Base-by-base conservation (phyloP, 352 stramenopile genomes). In the Aphanomyces astaci region DNA sequence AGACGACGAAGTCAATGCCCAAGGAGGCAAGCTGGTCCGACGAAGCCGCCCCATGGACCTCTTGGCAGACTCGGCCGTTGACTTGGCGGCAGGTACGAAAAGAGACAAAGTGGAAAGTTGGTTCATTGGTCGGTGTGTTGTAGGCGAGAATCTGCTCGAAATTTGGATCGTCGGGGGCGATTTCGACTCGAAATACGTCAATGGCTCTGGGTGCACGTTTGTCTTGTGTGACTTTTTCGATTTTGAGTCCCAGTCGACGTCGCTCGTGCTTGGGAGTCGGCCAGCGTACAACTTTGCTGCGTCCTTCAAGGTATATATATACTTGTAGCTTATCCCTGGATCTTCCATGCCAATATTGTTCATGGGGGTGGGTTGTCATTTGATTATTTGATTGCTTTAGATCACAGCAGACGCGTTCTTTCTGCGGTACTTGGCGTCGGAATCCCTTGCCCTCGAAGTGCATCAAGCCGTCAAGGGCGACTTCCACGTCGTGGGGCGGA, bases 221-320 rank as follows among this genome's bases (percentile, higher is more conserved):
- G 78, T 96, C 5, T 67, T 98, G 19, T 89, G 94, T 32, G 93
- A 98, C 64, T 98, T 98, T 65, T 98, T 95, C 70, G 89, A 97
- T 70, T 98, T 96, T 65, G 92, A 98, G 72, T 96, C 89, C 0
- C 90, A 98, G 74, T 86, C 90, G 48, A 97, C 92, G 39, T 78
- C 92, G 27, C 73, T 97, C 32, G 57, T 97, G 13, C 77, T 88
- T 11, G 92, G 93, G 27, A 81, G 65, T 39, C 76, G 77, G 19
- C 92, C 92, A 2, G 77, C 84, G 19, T 98, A 96, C 76, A 95
- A 97, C 71, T 94, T 97, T 62, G 90, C 90, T 7, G 82, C 87
- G 13, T 96, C 82, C 0, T 98, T 95, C 73, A 96, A 95, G 69
- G 73, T 15, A 43, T 15, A 15, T 43, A 43, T 43, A n/a, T n/a